Evolutionary conservation across 331 rosid species (phyloP).

Genomic region (Erythrophleum ivorense): DNA sequence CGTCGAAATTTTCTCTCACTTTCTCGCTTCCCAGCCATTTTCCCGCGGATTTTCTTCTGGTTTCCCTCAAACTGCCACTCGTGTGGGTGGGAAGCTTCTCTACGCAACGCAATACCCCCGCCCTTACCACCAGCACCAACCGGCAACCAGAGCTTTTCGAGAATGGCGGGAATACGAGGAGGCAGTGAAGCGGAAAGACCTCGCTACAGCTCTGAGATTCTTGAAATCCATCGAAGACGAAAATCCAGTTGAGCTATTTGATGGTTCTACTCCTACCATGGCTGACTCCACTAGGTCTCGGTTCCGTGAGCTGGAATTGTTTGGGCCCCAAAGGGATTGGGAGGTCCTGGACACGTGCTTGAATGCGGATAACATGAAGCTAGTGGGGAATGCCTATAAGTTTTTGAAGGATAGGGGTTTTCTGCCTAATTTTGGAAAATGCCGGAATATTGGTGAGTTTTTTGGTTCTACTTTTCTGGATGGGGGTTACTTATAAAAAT

Average conservation of each 20-base stretch:
- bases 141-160: conserved; percentile 52
- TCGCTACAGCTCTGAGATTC: conserved; percentile 78
- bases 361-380: conserved; percentile 95
- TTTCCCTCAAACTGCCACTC: conserved; percentile 23
- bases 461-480: background rate
- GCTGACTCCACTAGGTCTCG: conserved; percentile 52
- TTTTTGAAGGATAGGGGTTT: conserved; percentile 80
- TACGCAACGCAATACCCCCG: background rate
- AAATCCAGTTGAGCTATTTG: conserved; percentile 40
- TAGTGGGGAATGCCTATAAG: conserved; percentile 78
- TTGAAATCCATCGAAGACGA: conserved; percentile 62
- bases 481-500: background rate
- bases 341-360: conserved; percentile 89
- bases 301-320: conserved; percentile 57
- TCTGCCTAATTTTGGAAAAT: conserved; percentile 85
- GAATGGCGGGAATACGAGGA: conserved; percentile 95
- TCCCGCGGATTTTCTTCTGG: conserved; percentile 28
- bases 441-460: conserved; percentile 80
- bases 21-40: conserved; percentile 25
- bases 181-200: conserved; percentile 93
- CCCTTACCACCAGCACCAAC: background rate
- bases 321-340: conserved; percentile 87
- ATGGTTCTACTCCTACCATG: conserved; percentile 35
- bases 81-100: background rate
- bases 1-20: conserved; percentile 45